These are phyloP conservation scores for Metschnikowia orientalis DNA, from an alignment of 805 yeast species.

Conservation along the genomic window DNA sequence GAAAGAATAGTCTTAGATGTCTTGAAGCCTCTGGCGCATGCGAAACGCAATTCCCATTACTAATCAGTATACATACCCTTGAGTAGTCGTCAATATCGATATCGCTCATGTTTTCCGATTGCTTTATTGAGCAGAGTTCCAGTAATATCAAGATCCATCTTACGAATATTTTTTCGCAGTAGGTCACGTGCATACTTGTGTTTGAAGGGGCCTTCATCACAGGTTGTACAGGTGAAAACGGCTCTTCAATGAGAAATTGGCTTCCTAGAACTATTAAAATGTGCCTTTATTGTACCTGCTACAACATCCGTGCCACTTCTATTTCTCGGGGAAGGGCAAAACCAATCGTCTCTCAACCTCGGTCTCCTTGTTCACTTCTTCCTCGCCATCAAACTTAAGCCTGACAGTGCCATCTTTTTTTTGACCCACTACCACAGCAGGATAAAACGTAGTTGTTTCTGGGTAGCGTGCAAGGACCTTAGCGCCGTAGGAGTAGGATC, in stretches of 20 bases:
- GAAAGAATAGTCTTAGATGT: too few species aligned
- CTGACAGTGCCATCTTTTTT: constrained; percentile 73
- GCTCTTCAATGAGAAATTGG: too few species aligned
- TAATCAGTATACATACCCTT: constrained; percentile 44
- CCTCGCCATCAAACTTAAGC: constrained; percentile 91
- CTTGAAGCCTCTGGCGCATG: too few species aligned
- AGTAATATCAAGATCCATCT: too few species aligned
- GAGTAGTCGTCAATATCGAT: constrained; percentile 63
- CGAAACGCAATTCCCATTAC: too few species aligned
- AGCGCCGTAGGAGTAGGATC: constrained; percentile 66
- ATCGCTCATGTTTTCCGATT: constrained; percentile 44
- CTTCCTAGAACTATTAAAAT: too few species aligned
- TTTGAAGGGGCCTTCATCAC: too few species aligned
- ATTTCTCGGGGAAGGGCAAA: constrained; percentile 57
- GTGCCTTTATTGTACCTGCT: neutral
- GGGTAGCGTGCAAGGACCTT: constrained; percentile 92
- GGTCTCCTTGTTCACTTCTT: constrained; percentile 92
- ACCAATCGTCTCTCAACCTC: constrained; percentile 85
- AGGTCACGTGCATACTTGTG: too few species aligned
- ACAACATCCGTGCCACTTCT: neutral
- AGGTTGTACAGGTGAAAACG: too few species aligned
- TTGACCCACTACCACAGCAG: constrained; percentile 83
- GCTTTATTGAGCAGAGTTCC: too few species aligned
- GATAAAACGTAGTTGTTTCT: constrained; percentile 94
- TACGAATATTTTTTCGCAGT: constrained; percentile 1